Conservation (phyloP, 2,329 filamentous ascomycete species). For the Fusarium abutilonis region DNA sequence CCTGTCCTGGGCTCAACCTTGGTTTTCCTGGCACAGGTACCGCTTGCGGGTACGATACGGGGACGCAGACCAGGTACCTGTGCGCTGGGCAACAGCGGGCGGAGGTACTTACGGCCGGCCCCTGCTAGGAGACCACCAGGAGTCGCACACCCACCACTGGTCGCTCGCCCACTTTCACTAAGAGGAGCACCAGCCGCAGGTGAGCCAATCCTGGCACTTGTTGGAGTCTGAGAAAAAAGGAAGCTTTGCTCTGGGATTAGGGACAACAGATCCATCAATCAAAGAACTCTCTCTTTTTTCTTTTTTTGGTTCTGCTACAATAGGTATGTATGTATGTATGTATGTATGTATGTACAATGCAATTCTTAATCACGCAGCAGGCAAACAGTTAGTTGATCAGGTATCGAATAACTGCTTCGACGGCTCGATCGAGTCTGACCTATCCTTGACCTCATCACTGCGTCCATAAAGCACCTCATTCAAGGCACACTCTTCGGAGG, state of each 20-base stretch:
- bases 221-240: conserved; percentile 10
- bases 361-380: too few species aligned
- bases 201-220: conserved; percentile 21
- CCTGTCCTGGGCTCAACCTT: conserved; percentile 8
- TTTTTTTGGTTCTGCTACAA: not conserved
- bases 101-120: conserved; percentile 32
- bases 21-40: conserved; percentile 32
- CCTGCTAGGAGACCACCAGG: conserved; percentile 37
- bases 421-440: not conserved
- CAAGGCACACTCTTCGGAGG: conserved; percentile 39
- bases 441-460: conserved; percentile 35
- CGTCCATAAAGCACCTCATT: conserved; percentile 24
- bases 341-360: too few species aligned
- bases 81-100: conserved; percentile 35
- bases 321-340: too few species aligned
- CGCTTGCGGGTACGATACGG: conserved; percentile 30
- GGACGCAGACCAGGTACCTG: conserved; percentile 31
- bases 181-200: conserved; percentile 12
- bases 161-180: conserved; percentile 7
- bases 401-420: not conserved
- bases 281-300: conserved; percentile 11
- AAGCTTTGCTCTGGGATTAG: conserved; percentile 14
- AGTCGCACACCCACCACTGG: conserved; percentile 28
- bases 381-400: too few species aligned
- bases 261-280: conserved; percentile 6